Evolutionary conservation across 2,329 filamentous ascomycete species (phyloP), one percentile per base, ranked within the genome.

Genomic region (Alternaria novae-zelandiae): DNA sequence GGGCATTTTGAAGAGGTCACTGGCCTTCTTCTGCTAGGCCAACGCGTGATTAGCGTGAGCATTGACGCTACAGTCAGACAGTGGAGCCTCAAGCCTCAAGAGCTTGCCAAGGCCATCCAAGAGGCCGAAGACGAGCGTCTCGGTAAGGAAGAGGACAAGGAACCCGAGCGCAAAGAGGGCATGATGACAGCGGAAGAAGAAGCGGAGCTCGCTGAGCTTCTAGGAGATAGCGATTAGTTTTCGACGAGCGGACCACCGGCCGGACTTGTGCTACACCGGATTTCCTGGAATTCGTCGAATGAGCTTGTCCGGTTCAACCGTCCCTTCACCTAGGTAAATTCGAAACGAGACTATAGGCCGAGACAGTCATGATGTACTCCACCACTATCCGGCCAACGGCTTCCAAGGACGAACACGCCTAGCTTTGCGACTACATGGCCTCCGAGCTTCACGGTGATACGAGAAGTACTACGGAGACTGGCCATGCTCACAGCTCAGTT

Each of bases 1-100:
- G 96, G 96, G 0, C 96, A 99, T 81, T 98, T 89, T 75, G 94
- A 99, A 75, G 96, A 98, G 79, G 90, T 99, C 13, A 97, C 93
- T 1, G 93, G 90, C 36, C 81, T 98, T 46, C 84, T 91, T 2
- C 77, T 96, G 54, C 78, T 94, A 26, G 81, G 81, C 6, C 83
- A 84, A 64, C 80, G 80, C 20, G 82, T 97, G 11, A 88, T 92
- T 67, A 97, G 94, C 77, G 91, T 96, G 58, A 89, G 92, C 68
- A 96, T 98, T 70, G 96, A 99, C 81, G 91, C 90, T 3, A 98
- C 96, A 0, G 85, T 98, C 43, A 88, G 96, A 72, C 88, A 86
- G 58, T 99, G 96, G 96, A 89, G 90, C 12, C 81, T 98, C 56
- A 86, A 85, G 54, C 88, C 86, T 26, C 78, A 80, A 47, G 88